A percentile compares a stretch with the other conserved stretches of the same genome.
Evolutionary conservation across 2,329 filamentous ascomycete genomes (phyloP).

Genomic region (Moelleriella libera): DNA sequence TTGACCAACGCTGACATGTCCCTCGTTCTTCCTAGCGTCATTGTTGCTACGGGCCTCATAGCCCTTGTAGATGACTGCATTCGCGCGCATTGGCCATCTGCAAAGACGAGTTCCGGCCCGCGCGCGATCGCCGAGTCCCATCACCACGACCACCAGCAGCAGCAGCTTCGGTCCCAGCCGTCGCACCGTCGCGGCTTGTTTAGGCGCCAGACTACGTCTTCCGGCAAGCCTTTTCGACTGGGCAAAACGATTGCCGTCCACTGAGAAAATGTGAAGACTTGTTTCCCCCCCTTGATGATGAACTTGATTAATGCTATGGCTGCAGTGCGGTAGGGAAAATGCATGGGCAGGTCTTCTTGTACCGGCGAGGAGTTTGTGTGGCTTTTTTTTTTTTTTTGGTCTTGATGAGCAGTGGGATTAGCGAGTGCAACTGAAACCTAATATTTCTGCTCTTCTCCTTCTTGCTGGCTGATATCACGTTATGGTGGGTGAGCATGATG

Average conservation of each 20-base stretch:
- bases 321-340: no score
- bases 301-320: not conserved
- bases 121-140: not conserved
- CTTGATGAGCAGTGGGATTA: no score
- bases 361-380: no score
- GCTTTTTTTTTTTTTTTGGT: no score
- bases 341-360: no score
- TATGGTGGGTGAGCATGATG: no score
- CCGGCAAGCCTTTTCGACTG: conserved; percentile 21
- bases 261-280: conserved; percentile 8
- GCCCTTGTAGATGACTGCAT: conserved; percentile 86
- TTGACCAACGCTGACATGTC: not conserved
- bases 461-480: no score
- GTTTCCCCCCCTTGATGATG: not conserved
- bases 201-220: conserved; percentile 10
- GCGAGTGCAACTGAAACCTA: no score
- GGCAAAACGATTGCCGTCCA: conserved; percentile 21
- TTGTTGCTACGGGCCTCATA: conserved; percentile 80
- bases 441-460: no score
- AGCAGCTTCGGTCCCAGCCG: not conserved
- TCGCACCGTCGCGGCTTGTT: conserved; percentile 4
- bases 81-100: conserved; percentile 53
- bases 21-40: conserved; percentile 41
- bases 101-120: conserved; percentile 4
- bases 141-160: not conserved